Conservation (phyloP, 2,329 filamentous ascomycete species). For the Penicillium sp. region DNA sequence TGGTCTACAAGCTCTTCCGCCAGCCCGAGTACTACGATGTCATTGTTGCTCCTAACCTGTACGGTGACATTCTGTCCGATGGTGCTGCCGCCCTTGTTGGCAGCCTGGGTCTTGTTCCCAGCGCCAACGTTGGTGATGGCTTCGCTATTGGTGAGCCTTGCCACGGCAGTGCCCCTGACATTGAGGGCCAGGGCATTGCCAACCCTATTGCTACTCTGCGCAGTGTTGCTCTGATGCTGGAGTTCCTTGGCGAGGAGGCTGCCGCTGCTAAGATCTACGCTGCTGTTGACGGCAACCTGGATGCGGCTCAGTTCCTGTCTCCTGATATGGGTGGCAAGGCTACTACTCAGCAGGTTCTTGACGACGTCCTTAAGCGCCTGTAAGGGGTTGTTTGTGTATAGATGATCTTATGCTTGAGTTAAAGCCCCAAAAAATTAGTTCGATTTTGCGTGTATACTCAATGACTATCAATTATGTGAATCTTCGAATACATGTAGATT, state of each 20-base stretch:
- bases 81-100: conserved; percentile 93
- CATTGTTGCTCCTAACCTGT: conserved; percentile 95
- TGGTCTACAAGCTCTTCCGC: conserved; percentile 99
- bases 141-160: conserved; percentile 98
- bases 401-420: background rate
- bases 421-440: background rate
- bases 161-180: conserved; percentile 94
- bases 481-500: background rate
- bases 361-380: conserved; percentile 81
- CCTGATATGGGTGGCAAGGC: conserved; percentile 90
- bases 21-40: conserved; percentile 95
- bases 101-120: conserved; percentile 86
- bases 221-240: conserved; percentile 90
- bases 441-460: background rate
- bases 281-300: conserved; percentile 87
- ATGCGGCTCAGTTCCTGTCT: conserved; percentile 77
- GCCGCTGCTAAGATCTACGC: conserved; percentile 88
- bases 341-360: conserved; percentile 80
- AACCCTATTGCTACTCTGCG: conserved; percentile 95
- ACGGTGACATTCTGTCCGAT: conserved; percentile 95
- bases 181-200: conserved; percentile 86
- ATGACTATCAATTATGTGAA: background rate
- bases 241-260: conserved; percentile 84
- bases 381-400: conserved; percentile 48
- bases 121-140: conserved; percentile 88